phyloP scores from a whole-genome alignment of 192 early-diverging fungal genomes.

The Jimgerdemannia lactiflua region DNA sequence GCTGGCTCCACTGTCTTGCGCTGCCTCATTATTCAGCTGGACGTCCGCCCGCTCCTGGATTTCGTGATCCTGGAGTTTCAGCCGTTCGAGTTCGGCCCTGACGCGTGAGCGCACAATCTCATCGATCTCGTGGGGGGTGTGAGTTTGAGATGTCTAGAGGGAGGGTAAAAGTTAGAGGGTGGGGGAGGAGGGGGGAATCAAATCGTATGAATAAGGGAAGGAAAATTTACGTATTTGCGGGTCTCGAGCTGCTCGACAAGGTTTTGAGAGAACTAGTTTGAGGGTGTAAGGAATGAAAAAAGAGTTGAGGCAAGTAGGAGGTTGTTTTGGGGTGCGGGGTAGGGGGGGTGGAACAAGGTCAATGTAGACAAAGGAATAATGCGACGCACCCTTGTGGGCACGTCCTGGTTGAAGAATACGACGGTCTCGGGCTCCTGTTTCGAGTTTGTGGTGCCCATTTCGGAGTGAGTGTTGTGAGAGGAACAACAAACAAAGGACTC shows the following conservation, averaged over 20 bases:
- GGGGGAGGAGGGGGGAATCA: not conserved
- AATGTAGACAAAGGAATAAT: no score
- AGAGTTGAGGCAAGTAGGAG: no score
- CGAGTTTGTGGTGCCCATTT: no score
- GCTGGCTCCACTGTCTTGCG: conserved; percentile 24
- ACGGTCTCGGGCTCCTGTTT: no score
- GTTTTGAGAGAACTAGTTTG: conserved; percentile 26
- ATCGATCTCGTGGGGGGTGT: conserved; percentile 23
- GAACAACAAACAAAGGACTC: no score
- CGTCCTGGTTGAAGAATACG: no score
- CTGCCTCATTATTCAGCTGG: conserved; percentile 7
- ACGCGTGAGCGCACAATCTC: conserved; percentile 28
- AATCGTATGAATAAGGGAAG: not conserved
- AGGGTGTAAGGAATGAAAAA: no score
- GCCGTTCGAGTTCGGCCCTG: conserved; percentile 20
- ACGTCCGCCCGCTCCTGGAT: conserved; percentile 20
- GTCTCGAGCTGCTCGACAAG: conserved; percentile 25
- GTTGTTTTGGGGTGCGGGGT: no score
- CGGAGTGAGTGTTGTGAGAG: no score
- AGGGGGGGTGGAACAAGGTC: no score
- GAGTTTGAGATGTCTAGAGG: not conserved
- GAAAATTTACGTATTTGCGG: conserved; percentile 12
- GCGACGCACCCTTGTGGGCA: no score
- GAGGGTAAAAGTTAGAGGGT: not conserved
- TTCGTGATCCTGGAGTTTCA: not conserved